Evolutionary conservation across 1,284 basidiomycete species (phyloP).

Genomic region (Fomitiporia mediterranea): DNA sequence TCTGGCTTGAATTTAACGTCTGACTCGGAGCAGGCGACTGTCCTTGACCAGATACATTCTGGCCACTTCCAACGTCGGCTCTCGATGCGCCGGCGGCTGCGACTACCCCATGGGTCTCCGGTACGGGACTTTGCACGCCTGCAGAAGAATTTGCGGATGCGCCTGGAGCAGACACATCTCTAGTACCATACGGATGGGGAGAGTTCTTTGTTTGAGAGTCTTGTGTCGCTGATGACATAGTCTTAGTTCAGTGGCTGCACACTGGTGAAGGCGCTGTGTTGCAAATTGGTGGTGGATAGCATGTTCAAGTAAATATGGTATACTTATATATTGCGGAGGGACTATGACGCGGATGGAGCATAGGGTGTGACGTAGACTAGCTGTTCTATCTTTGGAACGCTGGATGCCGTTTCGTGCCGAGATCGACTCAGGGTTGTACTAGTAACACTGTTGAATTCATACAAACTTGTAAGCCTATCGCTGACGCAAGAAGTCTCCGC

Average conservation of each 20-base stretch:
- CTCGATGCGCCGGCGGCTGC: not conserved
- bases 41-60: not conserved
- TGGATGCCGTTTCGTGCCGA: no score
- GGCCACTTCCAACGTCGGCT: not conserved
- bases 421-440: no score
- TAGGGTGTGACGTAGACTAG: not conserved
- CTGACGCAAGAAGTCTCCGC: no score
- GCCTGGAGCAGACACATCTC: not conserved
- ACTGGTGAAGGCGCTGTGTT: not conserved
- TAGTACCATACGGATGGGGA: not conserved
- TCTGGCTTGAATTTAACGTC: no score
- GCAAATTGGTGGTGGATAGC: not conserved
- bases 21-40: no score
- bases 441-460: no score
- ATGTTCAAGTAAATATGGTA: not conserved
- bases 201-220: not conserved
- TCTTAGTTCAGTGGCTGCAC: no score
- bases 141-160: not conserved
- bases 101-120: not conserved
- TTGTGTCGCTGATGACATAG: not conserved
- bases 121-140: not conserved
- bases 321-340: not conserved
- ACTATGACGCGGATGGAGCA: not conserved
- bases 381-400: not conserved
- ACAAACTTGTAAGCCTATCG: no score